Percentiles rank a stretch among this genome's conserved stretches.
phyloP scores from a whole-genome alignment of 805 yeast genomes.

The Pichia exigua region DNA sequence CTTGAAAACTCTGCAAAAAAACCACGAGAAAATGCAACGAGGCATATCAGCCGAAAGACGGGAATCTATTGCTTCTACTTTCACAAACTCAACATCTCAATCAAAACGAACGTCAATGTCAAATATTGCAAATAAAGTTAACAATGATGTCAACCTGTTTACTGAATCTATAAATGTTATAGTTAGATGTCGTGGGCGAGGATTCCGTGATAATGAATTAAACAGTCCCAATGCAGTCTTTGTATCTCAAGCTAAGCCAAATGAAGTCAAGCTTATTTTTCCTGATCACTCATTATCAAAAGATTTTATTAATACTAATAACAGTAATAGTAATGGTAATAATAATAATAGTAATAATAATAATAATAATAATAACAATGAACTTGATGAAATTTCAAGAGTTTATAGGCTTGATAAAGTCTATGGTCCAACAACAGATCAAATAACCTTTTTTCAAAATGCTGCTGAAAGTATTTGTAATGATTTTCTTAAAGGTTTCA shows the following conservation, averaged over 20 bases:
- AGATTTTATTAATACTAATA: neutral
- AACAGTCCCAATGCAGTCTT: slow-evolving; percentile 42
- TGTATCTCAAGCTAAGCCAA: slow-evolving; percentile 30
- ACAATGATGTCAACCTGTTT: neutral
- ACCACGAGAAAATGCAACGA: neutral
- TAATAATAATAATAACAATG: neutral
- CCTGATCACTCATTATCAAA: slow-evolving; percentile 1
- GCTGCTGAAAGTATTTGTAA: slow-evolving; percentile 41
- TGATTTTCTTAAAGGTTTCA: slow-evolving; percentile 44
- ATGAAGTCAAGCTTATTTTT: slow-evolving; percentile 5
- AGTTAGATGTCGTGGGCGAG: slow-evolving; percentile 40
- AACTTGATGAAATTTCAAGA: slow-evolving; percentile 12
- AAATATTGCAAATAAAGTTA: neutral
- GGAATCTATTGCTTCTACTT: neutral
- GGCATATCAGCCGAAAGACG: neutral
- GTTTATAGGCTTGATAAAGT: slow-evolving; percentile 48
- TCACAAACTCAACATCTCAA: neutral
- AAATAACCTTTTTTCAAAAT: slow-evolving; percentile 34
- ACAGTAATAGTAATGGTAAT: neutral
- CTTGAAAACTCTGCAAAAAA: neutral
- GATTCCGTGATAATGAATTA: slow-evolving; percentile 34
- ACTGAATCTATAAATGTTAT: slow-evolving; percentile 7
- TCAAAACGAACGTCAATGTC: neutral
- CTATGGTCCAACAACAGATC: slow-evolving; percentile 48
- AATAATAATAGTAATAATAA: neutral